These are phyloP conservation scores for Leccinum truebloodii DNA, from an alignment of 768 basidiomycete species.

Conservation along the genomic window DNA sequence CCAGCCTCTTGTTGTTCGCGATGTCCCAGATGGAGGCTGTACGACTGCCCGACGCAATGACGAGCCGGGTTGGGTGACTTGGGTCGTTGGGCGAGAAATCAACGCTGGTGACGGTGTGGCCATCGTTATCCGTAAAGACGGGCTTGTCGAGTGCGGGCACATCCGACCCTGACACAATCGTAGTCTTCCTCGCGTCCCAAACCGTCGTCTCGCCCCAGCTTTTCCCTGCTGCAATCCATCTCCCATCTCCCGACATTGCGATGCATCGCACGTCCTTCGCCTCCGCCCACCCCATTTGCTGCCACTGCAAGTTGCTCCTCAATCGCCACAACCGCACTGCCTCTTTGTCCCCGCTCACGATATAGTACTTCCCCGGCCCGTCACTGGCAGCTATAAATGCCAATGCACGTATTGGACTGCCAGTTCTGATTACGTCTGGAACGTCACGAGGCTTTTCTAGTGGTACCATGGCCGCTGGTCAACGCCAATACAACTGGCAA, in stretches of 20 bases:
- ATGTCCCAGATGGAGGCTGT: constrained; percentile 9
- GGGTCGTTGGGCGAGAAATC: constrained; percentile 14
- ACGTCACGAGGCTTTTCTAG: background rate
- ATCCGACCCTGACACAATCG: no score
- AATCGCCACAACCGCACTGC: constrained; percentile 8
- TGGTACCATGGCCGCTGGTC: no score
- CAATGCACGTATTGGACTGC: constrained; percentile 5
- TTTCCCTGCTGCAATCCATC: constrained; percentile 12
- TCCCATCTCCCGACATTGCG: constrained; percentile 8
- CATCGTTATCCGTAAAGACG: no score
- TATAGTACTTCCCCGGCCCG: no score
- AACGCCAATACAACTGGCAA: background rate
- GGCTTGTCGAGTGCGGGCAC: no score
- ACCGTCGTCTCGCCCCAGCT: constrained; percentile 12
- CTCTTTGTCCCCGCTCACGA: constrained; percentile 16
- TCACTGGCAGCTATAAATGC: constrained; percentile 3
- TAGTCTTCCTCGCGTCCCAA: background rate
- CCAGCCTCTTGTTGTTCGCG: background rate
- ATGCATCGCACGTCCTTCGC: constrained; percentile 9
- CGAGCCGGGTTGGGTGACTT: constrained; percentile 2
- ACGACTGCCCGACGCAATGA: constrained; percentile 7
- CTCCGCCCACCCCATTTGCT: background rate
- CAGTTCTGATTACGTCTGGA: background rate
- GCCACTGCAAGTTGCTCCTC: background rate
- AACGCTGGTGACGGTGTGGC: constrained; percentile 3